Percentiles rank a stretch among this genome's conserved stretches.
Evolutionary conservation across 2,329 filamentous ascomycete species (phyloP).

Genomic region (Cryphonectria nitschkei): DNA sequence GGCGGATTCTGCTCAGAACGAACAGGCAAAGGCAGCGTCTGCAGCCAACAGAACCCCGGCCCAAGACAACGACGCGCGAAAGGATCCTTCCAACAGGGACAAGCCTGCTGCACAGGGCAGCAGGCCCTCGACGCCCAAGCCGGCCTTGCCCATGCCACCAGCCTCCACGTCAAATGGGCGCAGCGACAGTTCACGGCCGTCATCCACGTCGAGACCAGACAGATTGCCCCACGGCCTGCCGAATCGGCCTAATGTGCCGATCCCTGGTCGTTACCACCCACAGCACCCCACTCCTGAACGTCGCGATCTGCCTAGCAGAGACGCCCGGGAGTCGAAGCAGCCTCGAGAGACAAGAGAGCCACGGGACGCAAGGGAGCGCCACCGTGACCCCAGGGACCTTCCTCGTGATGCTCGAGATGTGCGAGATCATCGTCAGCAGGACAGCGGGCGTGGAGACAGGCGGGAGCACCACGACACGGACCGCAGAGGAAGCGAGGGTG

Average conservation of each 20-base stretch:
- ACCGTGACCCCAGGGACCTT: constrained; percentile 25
- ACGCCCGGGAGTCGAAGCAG: constrained; percentile 46
- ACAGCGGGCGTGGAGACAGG: constrained; percentile 31
- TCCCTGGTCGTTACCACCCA: constrained; percentile 51
- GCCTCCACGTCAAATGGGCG: constrained; percentile 15
- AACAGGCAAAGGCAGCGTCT: constrained; percentile 19
- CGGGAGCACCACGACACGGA: constrained; percentile 48
- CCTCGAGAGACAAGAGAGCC: constrained; percentile 44
- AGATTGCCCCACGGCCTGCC: constrained; percentile 46
- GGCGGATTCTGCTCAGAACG: constrained; percentile 34
- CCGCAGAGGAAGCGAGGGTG: constrained; percentile 45
- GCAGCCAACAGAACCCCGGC: constrained; percentile 28
- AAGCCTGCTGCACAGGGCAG: constrained; percentile 35
- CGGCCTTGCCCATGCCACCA: constrained; percentile 10
- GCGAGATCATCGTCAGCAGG: constrained; percentile 34
- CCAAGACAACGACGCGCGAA: constrained; percentile 33
- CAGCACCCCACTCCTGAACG: constrained; percentile 48
- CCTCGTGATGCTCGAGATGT: constrained; percentile 38
- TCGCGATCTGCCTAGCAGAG: constrained; percentile 36
- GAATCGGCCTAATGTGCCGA: constrained; percentile 61
- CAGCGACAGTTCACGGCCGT: constrained; percentile 21
- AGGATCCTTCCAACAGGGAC: constrained; percentile 39
- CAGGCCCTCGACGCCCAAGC: constrained; percentile 26
- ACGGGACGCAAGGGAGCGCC: constrained; percentile 38
- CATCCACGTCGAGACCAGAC: constrained; percentile 34